Base-by-base conservation (phyloP, 192 early-diverging fungal genomes). In the Anaeromyces robustus region DNA sequence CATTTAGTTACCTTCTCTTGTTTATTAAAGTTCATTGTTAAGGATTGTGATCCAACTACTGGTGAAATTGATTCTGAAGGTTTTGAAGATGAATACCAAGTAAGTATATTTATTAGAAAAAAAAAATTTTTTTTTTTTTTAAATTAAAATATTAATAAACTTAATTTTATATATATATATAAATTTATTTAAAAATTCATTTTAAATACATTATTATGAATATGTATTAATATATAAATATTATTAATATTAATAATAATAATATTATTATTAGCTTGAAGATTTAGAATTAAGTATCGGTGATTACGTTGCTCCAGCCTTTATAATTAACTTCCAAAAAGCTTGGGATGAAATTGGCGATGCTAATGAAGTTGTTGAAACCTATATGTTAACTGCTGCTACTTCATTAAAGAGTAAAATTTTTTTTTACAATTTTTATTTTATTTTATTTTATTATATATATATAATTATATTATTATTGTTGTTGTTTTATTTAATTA, bases 11-110 rank as follows among this genome's bases (percentile, higher is more conserved):
- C 93, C 31, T 99, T 98, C 86, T 88, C 92, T 4, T 95, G 93
- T 87, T 94, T 93, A 12, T 87, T 99, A 68, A 93, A 93, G 79
- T 98, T 96, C 83, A 84, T 95, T 29, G 91, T 96, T 52, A 97
- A 96, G 86, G 98, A 99, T 82, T 97, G 94, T 85, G 98, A 99
- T 83, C 96, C 97, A 22, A 87, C 89, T 1, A 97, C 96, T 13
- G 95, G 95, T 39, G 95, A 96, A 84, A 91, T 95, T 12, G 95
- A 96, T 81, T 86, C 86, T 30, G 93, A 97, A 77, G 97, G 97
- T 29, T 97, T 94, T 79, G 95, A 96, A 78, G 97, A 96, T 83
- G 97, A 98, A 84, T 98, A 97, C 84, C 85, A 88, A 84, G 89
- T 90, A 86, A 37, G 84, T 80, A n/a, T n/a, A n/a, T n/a, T n/a